These are phyloP conservation scores for Phaffia rhodozyma DNA, from an alignment of 1,284 basidiomycete species.

Conservation along the genomic window DNA sequence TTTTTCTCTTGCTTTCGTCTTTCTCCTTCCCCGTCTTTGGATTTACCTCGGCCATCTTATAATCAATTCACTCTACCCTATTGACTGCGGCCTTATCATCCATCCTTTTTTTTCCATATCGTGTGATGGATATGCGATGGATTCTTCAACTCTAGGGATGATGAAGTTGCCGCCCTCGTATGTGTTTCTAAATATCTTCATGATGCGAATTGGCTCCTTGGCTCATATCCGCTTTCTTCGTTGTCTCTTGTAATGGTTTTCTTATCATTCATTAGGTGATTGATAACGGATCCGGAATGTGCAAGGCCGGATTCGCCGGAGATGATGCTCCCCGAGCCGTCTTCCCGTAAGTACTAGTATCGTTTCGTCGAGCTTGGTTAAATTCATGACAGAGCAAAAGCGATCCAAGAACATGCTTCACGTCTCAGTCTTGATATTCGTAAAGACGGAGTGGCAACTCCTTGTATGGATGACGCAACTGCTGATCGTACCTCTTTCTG, in stretches of 20 bases:
- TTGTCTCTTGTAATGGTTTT: conserved; percentile 5
- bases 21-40: no score
- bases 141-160: conserved; percentile 6
- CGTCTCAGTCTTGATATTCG: no score
- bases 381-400: no score
- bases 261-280: conserved; percentile 43
- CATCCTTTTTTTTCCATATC: no score
- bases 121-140: no score
- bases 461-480: neutral
- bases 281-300: conserved; percentile 82
- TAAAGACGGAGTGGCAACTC: conserved; percentile 20
- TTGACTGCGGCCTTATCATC: no score
- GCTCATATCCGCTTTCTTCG: conserved; percentile 11
- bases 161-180: conserved; percentile 32
- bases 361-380: neutral
- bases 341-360: conserved; percentile 44
- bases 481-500: neutral
- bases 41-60: no score
- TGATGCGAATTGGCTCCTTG: neutral
- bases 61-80: no score
- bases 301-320: conserved; percentile 77
- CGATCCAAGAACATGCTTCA: no score
- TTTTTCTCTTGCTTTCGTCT: no score
- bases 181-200: conserved; percentile 12
- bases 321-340: conserved; percentile 67